Conservation (phyloP, 2,329 filamentous ascomycete genomes). For the Hymenoscyphus salicellus region DNA sequence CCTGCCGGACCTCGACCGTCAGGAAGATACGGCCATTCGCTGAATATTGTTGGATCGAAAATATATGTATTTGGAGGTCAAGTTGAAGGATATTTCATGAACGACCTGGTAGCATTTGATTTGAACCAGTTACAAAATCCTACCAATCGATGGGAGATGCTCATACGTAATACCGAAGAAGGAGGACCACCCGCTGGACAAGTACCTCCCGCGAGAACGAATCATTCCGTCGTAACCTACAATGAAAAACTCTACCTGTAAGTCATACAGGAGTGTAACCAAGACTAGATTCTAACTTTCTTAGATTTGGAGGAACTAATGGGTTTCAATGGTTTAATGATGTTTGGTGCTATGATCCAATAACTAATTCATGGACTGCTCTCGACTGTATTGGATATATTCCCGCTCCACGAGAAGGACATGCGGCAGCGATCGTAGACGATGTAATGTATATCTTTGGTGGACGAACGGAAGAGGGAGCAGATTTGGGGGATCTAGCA, state of each 20-base stretch:
- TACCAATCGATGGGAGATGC: constrained; percentile 88
- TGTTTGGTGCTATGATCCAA: constrained; percentile 92
- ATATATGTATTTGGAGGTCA: constrained; percentile 98
- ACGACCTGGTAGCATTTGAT: constrained; percentile 92
- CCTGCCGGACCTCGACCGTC: constrained; percentile 82
- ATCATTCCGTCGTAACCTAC: constrained; percentile 87
- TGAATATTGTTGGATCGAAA: constrained; percentile 95
- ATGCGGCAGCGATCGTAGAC: constrained; percentile 87
- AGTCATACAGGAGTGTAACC: constrained; percentile 39
- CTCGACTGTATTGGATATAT: constrained; percentile 98
- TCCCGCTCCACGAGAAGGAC: constrained; percentile 86
- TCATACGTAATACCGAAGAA: constrained; percentile 72
- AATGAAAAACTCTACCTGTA: constrained; percentile 93
- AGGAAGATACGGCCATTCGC: constrained; percentile 89
- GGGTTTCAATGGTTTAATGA: constrained; percentile 98
- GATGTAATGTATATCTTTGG: constrained; percentile 99
- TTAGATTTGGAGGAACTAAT: constrained; percentile 93
- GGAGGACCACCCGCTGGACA: constrained; percentile 58
- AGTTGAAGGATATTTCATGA: constrained; percentile 97
- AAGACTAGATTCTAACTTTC: constrained; percentile 19
- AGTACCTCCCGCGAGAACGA: constrained; percentile 85
- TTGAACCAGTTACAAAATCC: constrained; percentile 90
- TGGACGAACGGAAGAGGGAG: constrained; percentile 88
- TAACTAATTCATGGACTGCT: constrained; percentile 77
- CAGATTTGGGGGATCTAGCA: constrained; percentile 87